Evolutionary conservation across 768 basidiomycete species (phyloP), one percentile per base, ranked within the genome.

Genomic region (Pulveroboletus sp.): DNA sequence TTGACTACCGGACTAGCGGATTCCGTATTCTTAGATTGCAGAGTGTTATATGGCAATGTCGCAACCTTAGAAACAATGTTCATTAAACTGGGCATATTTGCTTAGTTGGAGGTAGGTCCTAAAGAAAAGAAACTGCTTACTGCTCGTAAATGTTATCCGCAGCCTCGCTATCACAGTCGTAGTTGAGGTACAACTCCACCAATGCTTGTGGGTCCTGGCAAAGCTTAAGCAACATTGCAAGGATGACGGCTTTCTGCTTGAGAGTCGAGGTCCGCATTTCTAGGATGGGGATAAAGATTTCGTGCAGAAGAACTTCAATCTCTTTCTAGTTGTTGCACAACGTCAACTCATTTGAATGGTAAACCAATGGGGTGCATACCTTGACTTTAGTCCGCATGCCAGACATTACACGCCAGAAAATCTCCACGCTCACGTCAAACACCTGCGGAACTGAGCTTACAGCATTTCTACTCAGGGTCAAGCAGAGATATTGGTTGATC

Each of bases 131-230:
- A 8, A 36, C 9, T 11, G 43, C 85, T 62, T 61, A 91, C 83
- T 90, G 89, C 62, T 99, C 96, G 69, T 98, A 99, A 50, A 98
- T 94, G 70, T 99, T 98, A 62, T 96, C 95, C 9, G 80, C 80
- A 5, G 95, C 92, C 51, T 92, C 86, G 51, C 92, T 82, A 63
- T 99, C 96, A 65, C 96, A 99, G 64, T 99, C 96, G 64, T 99
- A 99, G 68, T 99, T 99, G 66, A 99, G 84, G 71, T 98, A 99
- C 50, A 98, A 83, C 68, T 99, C 96, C 28, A 99, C 96, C 17
- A 99, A 75, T 8, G 95, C 93, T 67, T 98, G 96, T 2, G 96
- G 93, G 62, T 98, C 96, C 66, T 95, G 90, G 61, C 90, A 94
- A 14, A 99, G 72, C 37, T 89, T 82, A 15, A 81, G 82, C 28